Percentiles rank a stretch among this genome's conserved stretches.
Evolutionary conservation across 1,284 basidiomycete species (phyloP).

Genomic region (Malassezia nana): DNA sequence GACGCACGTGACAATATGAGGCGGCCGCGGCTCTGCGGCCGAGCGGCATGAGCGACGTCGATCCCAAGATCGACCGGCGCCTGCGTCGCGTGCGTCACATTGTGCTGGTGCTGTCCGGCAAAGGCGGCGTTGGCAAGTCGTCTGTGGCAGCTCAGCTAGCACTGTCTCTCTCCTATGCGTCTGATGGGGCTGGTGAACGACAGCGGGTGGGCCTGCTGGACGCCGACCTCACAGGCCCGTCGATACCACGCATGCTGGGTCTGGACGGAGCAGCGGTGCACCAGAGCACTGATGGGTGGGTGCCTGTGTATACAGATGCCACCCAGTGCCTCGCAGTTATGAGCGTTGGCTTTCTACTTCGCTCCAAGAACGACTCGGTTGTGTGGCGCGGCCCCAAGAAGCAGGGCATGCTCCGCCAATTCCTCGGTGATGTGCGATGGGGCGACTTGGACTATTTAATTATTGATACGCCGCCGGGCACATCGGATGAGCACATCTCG

Average conservation of each 20-base stretch:
- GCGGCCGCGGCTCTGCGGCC: not conserved
- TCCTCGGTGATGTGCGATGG: constrained; percentile 91
- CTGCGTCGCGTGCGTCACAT: constrained; percentile 64
- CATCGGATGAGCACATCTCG: constrained; percentile 95
- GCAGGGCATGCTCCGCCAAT: constrained; percentile 98
- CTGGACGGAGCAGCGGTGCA: constrained; percentile 63
- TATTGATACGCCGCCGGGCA: constrained; percentile 91
- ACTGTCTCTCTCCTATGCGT: constrained; percentile 54
- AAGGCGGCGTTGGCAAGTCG: constrained; percentile 96
- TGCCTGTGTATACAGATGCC: constrained; percentile 67
- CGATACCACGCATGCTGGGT: constrained; percentile 92
- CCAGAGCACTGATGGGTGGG: constrained; percentile 91
- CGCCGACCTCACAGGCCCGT: constrained; percentile 91
- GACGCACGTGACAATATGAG: not conserved
- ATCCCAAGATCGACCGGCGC: constrained; percentile 38
- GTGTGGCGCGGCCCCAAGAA: constrained; percentile 99
- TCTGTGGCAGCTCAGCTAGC: constrained; percentile 88
- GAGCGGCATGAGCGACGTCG: constrained; percentile 13
- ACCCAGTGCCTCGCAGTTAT: constrained; percentile 69
- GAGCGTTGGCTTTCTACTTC: constrained; percentile 90
- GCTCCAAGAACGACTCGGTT: constrained; percentile 79
- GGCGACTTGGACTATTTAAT: constrained; percentile 90
- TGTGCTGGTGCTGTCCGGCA: constrained; percentile 86
- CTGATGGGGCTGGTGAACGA: not conserved
- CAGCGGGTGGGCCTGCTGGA: constrained; percentile 74